phyloP scores from a whole-genome alignment of 176 grass and related monocot genomes.

The Alopecurus myosuroides region DNA sequence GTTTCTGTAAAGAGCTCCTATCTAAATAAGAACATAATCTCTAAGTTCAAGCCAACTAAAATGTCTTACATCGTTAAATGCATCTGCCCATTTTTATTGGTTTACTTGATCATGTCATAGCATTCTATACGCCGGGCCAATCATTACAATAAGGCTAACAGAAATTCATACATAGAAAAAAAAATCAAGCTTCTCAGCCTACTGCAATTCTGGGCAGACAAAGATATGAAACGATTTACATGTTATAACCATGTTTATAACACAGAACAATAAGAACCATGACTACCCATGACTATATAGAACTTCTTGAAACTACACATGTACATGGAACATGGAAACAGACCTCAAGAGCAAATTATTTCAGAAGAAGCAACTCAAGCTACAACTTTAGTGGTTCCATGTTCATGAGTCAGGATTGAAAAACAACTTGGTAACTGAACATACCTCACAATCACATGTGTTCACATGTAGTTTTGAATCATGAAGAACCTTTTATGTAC shows the following conservation, averaged over 20 bases:
- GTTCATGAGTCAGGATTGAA: background rate
- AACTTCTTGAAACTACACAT: background rate
- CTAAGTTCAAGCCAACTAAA: background rate
- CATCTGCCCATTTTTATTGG: background rate
- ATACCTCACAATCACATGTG: slow-evolving; percentile 10
- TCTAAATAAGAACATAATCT: background rate
- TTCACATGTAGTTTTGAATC: background rate
- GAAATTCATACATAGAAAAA: background rate
- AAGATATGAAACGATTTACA: background rate
- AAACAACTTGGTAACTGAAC: background rate
- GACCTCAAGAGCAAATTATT: background rate
- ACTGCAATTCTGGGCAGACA: background rate
- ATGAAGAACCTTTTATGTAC: background rate
- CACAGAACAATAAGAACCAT: background rate
- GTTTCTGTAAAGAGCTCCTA: background rate
- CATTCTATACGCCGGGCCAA: background rate
- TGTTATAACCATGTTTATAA: background rate
- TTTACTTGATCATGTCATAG: background rate
- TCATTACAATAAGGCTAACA: background rate
- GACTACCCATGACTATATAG: background rate
- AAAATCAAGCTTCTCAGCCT: background rate
- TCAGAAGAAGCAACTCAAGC: background rate
- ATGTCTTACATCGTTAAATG: background rate
- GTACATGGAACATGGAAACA: background rate
- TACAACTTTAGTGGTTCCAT: background rate